Evolutionary conservation across 257 asterid genomes (phyloP).

Genomic region (Nicotiana tomentosiformis): DNA sequence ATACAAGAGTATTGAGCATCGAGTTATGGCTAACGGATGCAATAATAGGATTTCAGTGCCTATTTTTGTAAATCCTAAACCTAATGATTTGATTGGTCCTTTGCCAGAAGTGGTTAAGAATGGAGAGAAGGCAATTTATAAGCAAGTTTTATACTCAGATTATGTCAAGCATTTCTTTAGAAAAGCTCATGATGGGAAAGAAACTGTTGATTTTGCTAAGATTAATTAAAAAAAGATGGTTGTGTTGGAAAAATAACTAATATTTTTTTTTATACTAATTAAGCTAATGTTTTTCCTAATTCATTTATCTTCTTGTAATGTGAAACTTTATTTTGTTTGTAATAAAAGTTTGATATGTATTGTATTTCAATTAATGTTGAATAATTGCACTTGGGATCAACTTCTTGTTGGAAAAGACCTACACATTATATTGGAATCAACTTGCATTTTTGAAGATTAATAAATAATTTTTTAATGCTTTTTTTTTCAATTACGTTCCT

Average conservation of each 20-base stretch:
- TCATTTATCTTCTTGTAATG: background rate
- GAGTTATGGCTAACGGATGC: constrained; percentile 20
- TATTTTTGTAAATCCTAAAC: constrained; percentile 25
- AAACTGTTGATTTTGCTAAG: background rate
- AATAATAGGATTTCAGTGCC: constrained; percentile 24
- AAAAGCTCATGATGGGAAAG: background rate
- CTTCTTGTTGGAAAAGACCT: too few species aligned
- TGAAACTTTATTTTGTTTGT: background rate
- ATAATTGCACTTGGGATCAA: too few species aligned
- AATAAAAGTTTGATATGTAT: background rate
- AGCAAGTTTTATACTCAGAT: background rate
- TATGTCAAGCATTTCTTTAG: background rate
- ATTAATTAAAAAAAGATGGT: background rate
- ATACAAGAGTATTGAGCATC: constrained; percentile 31
- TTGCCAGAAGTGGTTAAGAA: background rate
- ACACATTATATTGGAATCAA: too few species aligned
- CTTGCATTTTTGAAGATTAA: too few species aligned
- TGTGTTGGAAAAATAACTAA: background rate
- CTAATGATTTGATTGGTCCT: constrained; percentile 22
- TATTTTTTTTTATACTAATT: background rate
- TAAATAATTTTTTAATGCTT: too few species aligned
- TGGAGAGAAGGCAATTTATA: background rate
- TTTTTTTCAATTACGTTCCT: too few species aligned
- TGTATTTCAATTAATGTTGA: too few species aligned
- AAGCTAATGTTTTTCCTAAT: background rate